phyloP scores from a whole-genome alignment of 2,329 filamentous ascomycete species.

The Fusarium beomiforme region DNA sequence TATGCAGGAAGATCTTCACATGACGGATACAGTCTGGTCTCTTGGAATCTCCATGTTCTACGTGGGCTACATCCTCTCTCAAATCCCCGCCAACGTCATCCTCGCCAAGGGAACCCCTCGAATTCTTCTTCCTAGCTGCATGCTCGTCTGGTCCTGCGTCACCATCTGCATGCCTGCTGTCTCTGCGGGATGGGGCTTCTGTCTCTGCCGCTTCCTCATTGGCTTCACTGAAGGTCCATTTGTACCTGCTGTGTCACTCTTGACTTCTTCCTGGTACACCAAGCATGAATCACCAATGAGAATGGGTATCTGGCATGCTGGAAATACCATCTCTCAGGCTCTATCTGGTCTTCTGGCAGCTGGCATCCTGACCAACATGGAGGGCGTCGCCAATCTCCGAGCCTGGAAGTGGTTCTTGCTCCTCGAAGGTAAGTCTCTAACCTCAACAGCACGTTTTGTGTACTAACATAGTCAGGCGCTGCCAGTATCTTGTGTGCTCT shows the following conservation, averaged over 20 bases:
- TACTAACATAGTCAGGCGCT: slow-evolving; percentile 23
- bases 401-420: slow-evolving; percentile 57
- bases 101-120: slow-evolving; percentile 53
- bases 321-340: slow-evolving; percentile 56
- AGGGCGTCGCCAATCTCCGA: slow-evolving; percentile 46
- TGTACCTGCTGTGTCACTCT: slow-evolving; percentile 56
- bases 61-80: slow-evolving; percentile 57
- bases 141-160: slow-evolving; percentile 55
- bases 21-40: slow-evolving; percentile 50
- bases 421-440: slow-evolving; percentile 41
- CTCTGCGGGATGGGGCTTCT: slow-evolving; percentile 42
- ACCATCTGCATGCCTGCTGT: slow-evolving; percentile 56
- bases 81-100: slow-evolving; percentile 58
- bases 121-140: slow-evolving; percentile 50
- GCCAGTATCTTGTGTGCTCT: slow-evolving; percentile 47
- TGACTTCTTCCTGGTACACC: slow-evolving; percentile 59
- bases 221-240: slow-evolving; percentile 51
- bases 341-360: slow-evolving; percentile 56
- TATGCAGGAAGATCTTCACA: slow-evolving; percentile 49
- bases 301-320: slow-evolving; percentile 58
- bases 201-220: slow-evolving; percentile 47
- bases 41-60: slow-evolving; percentile 56
- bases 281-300: slow-evolving; percentile 54
- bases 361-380: slow-evolving; percentile 56
- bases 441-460: accelerated